Evolutionary conservation across 2,329 filamentous ascomycete genomes (phyloP).

Genomic region (Clonostachys sp.): DNA sequence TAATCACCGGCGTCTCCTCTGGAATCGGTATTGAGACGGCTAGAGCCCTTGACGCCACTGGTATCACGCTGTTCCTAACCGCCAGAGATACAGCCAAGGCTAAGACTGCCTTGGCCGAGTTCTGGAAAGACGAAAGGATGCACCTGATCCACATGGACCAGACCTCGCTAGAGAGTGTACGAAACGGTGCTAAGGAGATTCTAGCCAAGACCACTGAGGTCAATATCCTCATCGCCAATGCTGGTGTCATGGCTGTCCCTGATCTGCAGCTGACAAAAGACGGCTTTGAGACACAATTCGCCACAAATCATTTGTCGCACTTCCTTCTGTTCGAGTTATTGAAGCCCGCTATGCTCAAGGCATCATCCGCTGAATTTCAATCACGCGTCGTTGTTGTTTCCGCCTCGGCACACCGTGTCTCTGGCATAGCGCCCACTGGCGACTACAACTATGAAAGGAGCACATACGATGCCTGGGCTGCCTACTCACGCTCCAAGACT

Average conservation of each 20-base stretch:
- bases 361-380: constrained; percentile 12
- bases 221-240: constrained; percentile 35
- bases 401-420: constrained; percentile 8
- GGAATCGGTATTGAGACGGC: constrained; percentile 39
- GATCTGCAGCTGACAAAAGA: constrained; percentile 15
- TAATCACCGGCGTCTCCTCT: constrained; percentile 35
- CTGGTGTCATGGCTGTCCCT: constrained; percentile 20
- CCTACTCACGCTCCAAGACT: constrained; percentile 44
- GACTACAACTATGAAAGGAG: constrained; percentile 15
- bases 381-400: constrained; percentile 29
- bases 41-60: constrained; percentile 32
- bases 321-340: constrained; percentile 40
- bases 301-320: constrained; percentile 38
- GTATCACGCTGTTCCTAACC: constrained; percentile 36
- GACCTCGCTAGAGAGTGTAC: constrained; percentile 22
- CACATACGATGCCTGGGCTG: constrained; percentile 16
- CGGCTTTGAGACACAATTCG: constrained; percentile 37
- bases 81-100: constrained; percentile 27
- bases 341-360: constrained; percentile 31
- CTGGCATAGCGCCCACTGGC: constrained; percentile 2
- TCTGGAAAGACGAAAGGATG: constrained; percentile 12
- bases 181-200: constrained; percentile 10
- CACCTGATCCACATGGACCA: constrained; percentile 24
- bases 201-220: constrained; percentile 9
- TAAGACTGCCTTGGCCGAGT: constrained; percentile 12